A percentile compares a stretch with the other conserved stretches of the same genome.
These are phyloP conservation scores for Lenzites betulinus DNA, from an alignment of 768 basidiomycete species.

Conservation along the genomic window DNA sequence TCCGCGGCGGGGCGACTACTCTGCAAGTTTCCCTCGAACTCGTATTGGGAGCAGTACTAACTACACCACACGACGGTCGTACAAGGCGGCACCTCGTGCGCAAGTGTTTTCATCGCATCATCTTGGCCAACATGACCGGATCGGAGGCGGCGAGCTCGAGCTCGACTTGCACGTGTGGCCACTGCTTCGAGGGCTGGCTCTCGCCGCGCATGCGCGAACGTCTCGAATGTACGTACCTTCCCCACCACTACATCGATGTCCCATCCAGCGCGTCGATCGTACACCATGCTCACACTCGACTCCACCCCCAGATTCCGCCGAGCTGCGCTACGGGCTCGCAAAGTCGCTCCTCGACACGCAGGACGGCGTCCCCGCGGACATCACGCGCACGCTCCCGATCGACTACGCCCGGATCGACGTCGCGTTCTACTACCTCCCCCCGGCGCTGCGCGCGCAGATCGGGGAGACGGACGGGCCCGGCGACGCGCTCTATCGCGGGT, in stretches of 20 bases:
- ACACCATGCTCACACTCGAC: no score
- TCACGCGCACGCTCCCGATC: slow-evolving; percentile 10
- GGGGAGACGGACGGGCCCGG: background rate
- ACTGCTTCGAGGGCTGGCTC: slow-evolving; percentile 30
- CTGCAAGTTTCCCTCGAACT: background rate
- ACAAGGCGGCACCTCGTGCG: background rate
- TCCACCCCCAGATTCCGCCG: background rate
- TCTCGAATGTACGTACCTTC: slow-evolving; percentile 25
- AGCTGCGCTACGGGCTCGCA: slow-evolving; percentile 13
- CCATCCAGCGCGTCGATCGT: no score
- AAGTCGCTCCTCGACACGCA: slow-evolving; percentile 13
- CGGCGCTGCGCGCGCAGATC: slow-evolving; percentile 11
- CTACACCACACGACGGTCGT: no score
- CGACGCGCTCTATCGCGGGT: slow-evolving; percentile 32
- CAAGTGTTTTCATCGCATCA: background rate
- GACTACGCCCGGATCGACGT: slow-evolving; percentile 17
- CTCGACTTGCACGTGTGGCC: slow-evolving; percentile 23
- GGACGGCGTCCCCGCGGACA: slow-evolving; percentile 10
- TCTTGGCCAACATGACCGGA: background rate
- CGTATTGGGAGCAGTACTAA: no score
- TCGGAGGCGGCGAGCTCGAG: background rate
- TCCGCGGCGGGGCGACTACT: no score
- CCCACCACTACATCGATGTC: no score
- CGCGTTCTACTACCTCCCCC: slow-evolving; percentile 17
- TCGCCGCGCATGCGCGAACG: slow-evolving; percentile 30